Percentiles rank a stretch among this genome's conserved stretches.
Evolutionary conservation across 2,329 filamentous ascomycete genomes (phyloP).

Genomic region (Cadophora sp.): DNA sequence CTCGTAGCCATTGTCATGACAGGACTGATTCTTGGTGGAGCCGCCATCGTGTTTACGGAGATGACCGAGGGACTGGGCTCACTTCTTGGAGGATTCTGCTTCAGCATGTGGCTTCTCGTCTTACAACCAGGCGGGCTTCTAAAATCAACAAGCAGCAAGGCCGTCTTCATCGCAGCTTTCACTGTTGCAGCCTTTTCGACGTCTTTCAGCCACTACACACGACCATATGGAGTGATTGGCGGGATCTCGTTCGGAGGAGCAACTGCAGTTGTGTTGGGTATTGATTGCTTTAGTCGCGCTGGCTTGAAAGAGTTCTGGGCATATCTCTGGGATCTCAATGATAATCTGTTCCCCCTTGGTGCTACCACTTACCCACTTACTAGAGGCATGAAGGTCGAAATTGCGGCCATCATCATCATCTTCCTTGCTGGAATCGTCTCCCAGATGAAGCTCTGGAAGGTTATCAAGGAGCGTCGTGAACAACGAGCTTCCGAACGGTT

Average conservation of each 20-base stretch:
- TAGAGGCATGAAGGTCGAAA: slow-evolving; percentile 84
- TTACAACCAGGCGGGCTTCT: slow-evolving; percentile 80
- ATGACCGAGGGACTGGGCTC: slow-evolving; percentile 80
- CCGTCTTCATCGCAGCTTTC: slow-evolving; percentile 78
- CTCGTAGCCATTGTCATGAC: slow-evolving; percentile 79
- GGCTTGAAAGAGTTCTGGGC: slow-evolving; percentile 96
- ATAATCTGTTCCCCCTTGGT: slow-evolving; percentile 77
- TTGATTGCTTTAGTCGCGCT: slow-evolving; percentile 90
- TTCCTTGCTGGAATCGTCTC: slow-evolving; percentile 79
- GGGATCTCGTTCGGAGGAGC: slow-evolving; percentile 83
- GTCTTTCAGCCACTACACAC: slow-evolving; percentile 80
- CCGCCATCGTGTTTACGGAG: slow-evolving; percentile 81
- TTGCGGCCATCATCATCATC: slow-evolving; percentile 78
- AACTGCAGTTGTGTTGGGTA: slow-evolving; percentile 79
- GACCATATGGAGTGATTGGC: slow-evolving; percentile 77
- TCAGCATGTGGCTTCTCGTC: slow-evolving; percentile 77
- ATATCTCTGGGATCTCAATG: slow-evolving; percentile 86
- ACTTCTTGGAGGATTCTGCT: slow-evolving; percentile 44
- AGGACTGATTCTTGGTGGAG: slow-evolving; percentile 74
- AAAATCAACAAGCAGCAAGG: slow-evolving; percentile 63
- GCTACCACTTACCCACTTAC: slow-evolving; percentile 85
- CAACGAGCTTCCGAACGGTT: slow-evolving; percentile 57
- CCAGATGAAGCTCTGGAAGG: slow-evolving; percentile 85
- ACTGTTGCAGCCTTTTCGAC: slow-evolving; percentile 72
- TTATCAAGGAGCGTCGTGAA: slow-evolving; percentile 70